Base-by-base conservation (phyloP, 352 stramenopile species). In the Sclerospora graminicola region DNA sequence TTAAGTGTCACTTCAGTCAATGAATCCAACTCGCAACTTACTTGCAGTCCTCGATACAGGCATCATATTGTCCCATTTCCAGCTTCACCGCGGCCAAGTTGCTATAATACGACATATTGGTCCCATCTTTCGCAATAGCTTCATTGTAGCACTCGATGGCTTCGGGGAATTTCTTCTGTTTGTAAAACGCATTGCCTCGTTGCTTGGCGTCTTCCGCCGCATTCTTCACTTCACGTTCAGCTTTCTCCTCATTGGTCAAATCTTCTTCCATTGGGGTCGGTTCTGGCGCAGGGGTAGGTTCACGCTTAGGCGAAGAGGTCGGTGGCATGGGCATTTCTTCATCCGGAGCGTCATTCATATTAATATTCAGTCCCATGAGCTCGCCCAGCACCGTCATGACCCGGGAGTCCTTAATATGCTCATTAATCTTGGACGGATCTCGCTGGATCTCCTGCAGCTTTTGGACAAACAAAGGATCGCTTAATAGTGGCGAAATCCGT, bases 21-120 rank as follows among this genome's bases (percentile, higher is more conserved):
- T n/a, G n/a, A n/a, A n/a, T n/a, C n/a, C n/a, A n/a, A n/a, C n/a
- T n/a, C n/a, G n/a, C n/a, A n/a, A 82, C 66, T 46, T 66, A 82
- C 63, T 86, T 86, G 77, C 94, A 98, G 54, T 90, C 64, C 18
- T 82, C 76, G 40, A 98, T 96, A 55, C 93, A 98, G 38, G 74
- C 79, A 57, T 97, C 94, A 21, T 82, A 96, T 46, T 98, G 81
- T 51, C 95, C 96, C 65, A 93, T 84, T 43, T 98, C 96, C 46
- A 99, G 90, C 46, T 92, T 93, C 20, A 99, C 95, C 11, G 97
- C 95, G 10, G 95, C 94, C 56, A 97, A 93, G 72, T 99, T 99
- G 48, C 82, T 97, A 41, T 96, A 65, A 70, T 97, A 98, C 23
- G 91, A 88, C 68, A 99, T 97, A 73, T 98, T 98, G 37, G 76